Percentiles rank a stretch among this genome's conserved stretches.
Conservation (phyloP, 2,329 filamentous ascomycete genomes). For the Fusarium sp. region DNA sequence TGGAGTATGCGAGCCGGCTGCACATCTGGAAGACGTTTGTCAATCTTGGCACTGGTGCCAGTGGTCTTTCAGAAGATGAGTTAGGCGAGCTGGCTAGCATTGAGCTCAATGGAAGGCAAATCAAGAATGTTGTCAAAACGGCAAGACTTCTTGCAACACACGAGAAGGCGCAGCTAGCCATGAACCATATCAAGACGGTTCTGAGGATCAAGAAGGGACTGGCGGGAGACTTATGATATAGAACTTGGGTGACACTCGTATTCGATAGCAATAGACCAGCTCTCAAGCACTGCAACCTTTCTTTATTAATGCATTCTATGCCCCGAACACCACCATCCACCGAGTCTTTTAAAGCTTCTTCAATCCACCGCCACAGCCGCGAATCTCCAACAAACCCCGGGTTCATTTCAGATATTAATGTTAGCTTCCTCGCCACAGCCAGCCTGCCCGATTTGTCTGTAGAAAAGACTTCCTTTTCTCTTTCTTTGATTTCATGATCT, state of each 20-base stretch:
- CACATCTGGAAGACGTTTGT: constrained; percentile 23
- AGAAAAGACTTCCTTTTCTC: background rate
- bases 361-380: background rate
- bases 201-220: constrained; percentile 11
- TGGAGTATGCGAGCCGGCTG: background rate
- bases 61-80: background rate
- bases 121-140: constrained; percentile 26
- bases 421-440: background rate
- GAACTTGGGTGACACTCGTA: background rate
- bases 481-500: background rate
- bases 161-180: background rate
- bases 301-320: fast-evolving
- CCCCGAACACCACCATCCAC: fast-evolving
- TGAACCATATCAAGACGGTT: background rate
- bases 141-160: constrained; percentile 7
- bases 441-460: background rate
- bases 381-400: background rate
- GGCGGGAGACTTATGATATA: background rate
- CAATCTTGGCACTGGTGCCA: fast-evolving
- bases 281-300: background rate
- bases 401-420: background rate
- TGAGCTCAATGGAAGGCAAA: constrained; percentile 26
- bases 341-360: background rate
- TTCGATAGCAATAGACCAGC: background rate
- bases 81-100: background rate